phyloP scores from a whole-genome alignment of 116 monocot genomes.

The Phalaenopsis hybrid region DNA sequence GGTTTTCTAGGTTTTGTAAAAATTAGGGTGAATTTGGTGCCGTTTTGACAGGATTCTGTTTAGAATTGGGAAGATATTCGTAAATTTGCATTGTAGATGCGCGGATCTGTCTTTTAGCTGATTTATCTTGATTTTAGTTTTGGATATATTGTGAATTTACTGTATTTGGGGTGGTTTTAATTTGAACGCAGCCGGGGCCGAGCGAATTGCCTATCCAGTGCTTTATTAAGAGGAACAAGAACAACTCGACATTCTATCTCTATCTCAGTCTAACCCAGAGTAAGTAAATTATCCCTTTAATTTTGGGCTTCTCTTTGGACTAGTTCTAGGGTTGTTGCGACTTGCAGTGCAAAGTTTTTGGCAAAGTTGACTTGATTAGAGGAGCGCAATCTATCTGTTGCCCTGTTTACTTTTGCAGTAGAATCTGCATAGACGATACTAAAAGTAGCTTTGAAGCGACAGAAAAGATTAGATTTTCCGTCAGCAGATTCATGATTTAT shows the following conservation, averaged over 20 bases:
- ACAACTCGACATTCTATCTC: constrained; percentile 42
- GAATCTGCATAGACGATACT: no score
- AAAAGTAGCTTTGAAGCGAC: no score
- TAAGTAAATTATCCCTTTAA: constrained; percentile 19
- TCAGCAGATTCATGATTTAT: no score
- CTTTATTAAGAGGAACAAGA: constrained; percentile 53
- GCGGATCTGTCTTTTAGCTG: not conserved
- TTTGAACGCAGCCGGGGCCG: constrained; percentile 35
- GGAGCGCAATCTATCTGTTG: no score
- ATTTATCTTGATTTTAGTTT: not conserved
- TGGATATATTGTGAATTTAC: not conserved
- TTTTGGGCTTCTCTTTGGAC: not conserved
- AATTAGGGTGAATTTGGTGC: not conserved
- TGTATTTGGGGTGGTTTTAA: not conserved
- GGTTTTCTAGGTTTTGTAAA: not conserved
- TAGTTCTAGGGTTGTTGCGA: no score
- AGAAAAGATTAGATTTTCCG: no score
- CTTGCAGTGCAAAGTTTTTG: not conserved
- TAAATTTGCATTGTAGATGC: not conserved
- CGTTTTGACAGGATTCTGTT: not conserved
- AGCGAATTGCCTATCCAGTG: constrained; percentile 35
- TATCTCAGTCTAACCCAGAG: constrained; percentile 40
- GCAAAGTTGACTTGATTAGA: no score
- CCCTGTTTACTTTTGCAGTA: no score
- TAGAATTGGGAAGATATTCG: not conserved